Evolutionary conservation across 2,329 filamentous ascomycete genomes (phyloP), one percentile per base, ranked within the genome.

Genomic region (Aureobasidium sp.): DNA sequence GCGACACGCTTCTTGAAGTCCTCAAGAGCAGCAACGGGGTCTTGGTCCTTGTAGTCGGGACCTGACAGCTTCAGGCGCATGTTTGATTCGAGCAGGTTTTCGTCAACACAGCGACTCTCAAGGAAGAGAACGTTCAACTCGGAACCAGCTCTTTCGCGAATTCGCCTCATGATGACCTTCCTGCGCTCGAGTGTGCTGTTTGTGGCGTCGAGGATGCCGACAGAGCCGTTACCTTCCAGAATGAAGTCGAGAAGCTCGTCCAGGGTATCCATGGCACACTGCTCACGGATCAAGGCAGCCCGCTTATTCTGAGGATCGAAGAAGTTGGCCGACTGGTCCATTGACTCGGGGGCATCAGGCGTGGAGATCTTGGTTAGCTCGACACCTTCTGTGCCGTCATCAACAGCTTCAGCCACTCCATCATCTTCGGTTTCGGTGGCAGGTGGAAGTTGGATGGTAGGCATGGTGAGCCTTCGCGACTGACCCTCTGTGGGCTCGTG

Each of bases 11-110:
- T 85, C 72, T 88, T 94, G 76, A 98, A 98, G 66, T 98, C 93
- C 29, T 79, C 83, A 37, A 97, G 74, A 1, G 93, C 90, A 64
- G 86, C 83, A 53, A 81, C 72, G 0, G 93, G 91, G 62, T 98
- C 91, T 71, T 95, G 94, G 66, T 89, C 88, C 63, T 86, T 88
- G 73, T 98, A 98, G 69, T 98, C 93, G 0, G 93, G 93, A 0
- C 93, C 93, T 3, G 88, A 94, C 6, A 97, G 81, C 74, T 97
- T 97, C 57, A 97, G 74, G 24, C 91, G 89, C 90, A 97, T 97
- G 65, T 97, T 97, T 16, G 90, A 88, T 69, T 97, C 90, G 32
- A 97, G 77, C 22, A 97, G 75, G 60, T 81, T 81, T 55, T 87
- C 77, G 61, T 97, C 90, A 56, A 89, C 79, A 69, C 93, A 98